Conservation (phyloP, 176 grass and related monocot genomes). For the Cenchrus americanus region DNA sequence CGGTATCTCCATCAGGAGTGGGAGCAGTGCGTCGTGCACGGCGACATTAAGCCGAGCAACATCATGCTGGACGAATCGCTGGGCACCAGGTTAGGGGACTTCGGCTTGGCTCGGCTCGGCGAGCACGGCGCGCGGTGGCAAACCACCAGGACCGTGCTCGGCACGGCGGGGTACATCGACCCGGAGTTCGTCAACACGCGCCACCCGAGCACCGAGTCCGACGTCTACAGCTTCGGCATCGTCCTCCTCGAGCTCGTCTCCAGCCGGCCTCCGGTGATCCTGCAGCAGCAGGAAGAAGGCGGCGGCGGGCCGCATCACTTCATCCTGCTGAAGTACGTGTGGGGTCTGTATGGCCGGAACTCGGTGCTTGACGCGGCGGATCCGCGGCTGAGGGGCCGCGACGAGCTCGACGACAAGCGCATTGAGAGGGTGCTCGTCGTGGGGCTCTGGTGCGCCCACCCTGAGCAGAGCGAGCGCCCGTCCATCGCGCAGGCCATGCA, state of each 20-base stretch:
- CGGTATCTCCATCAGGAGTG: conserved; percentile 65
- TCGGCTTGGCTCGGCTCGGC: conserved; percentile 56
- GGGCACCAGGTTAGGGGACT: conserved; percentile 58
- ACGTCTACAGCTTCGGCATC: conserved; percentile 64
- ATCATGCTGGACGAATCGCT: conserved; percentile 50
- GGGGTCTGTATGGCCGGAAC: conserved; percentile 38
- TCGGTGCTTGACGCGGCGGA: conserved; percentile 49
- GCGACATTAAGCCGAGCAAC: conserved; percentile 65
- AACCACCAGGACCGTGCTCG: conserved; percentile 33
- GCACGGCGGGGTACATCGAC: conserved; percentile 39
- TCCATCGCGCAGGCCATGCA: too few relatives aligned
- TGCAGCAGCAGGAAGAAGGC: background rate
- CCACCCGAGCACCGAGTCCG: conserved; percentile 49
- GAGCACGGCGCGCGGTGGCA: conserved; percentile 34
- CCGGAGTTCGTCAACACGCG: conserved; percentile 29
- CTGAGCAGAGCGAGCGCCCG: too few relatives aligned
- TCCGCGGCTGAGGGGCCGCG: conserved; percentile 18
- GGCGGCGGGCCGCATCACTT: background rate
- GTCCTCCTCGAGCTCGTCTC: conserved; percentile 52
- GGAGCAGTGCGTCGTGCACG: conserved; percentile 59
- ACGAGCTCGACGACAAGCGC: background rate
- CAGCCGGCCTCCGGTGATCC: conserved; percentile 27
- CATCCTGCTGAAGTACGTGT: conserved; percentile 39
- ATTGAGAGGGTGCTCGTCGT: too few relatives aligned
- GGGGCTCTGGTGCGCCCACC: too few relatives aligned